Conservation (phyloP, 2,329 filamentous ascomycete species). For the Diaporthe aspalathi region DNA sequence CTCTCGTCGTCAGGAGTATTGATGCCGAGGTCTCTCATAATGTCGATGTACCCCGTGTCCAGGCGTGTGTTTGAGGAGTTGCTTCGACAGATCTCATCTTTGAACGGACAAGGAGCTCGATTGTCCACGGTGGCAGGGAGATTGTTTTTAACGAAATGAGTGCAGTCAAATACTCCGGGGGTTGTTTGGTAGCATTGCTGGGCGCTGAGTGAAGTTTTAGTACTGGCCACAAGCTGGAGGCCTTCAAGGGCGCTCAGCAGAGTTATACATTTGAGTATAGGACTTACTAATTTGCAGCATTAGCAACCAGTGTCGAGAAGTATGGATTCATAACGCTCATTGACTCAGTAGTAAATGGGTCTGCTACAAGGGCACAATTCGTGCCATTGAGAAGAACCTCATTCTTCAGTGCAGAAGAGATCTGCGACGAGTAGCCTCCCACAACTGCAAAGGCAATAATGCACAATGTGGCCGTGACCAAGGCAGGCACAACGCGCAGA, state of each 20-base stretch:
- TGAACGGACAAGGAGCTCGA: constrained; percentile 42
- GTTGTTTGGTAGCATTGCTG: constrained; percentile 36
- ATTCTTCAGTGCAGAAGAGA: not conserved
- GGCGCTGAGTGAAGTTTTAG: too few relatives aligned
- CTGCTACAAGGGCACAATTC: not conserved
- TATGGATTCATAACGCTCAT: not conserved
- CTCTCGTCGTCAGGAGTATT: too few relatives aligned
- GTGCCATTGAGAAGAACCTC: constrained; percentile 35
- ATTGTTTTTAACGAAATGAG: not conserved
- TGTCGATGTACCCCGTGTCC: constrained; percentile 41
- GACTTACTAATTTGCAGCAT: constrained; percentile 34
- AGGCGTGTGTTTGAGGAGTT: constrained; percentile 29
- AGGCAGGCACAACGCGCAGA: not conserved
- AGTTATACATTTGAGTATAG: too few relatives aligned
- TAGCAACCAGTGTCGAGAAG: not conserved
- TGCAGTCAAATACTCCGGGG: constrained; percentile 20
- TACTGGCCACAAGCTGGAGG: too few relatives aligned
- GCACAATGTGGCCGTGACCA: not conserved
- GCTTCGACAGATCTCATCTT: constrained; percentile 32
- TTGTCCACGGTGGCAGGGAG: not conserved
- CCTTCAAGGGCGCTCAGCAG: too few relatives aligned
- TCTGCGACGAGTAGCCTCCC: constrained; percentile 26
- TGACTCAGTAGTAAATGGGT: not conserved
- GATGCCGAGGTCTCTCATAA: constrained; percentile 40
- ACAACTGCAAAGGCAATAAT: constrained; percentile 13